Conservation (phyloP, 192 early-diverging fungal genomes). For the Allomyces arbusculus region DNA sequence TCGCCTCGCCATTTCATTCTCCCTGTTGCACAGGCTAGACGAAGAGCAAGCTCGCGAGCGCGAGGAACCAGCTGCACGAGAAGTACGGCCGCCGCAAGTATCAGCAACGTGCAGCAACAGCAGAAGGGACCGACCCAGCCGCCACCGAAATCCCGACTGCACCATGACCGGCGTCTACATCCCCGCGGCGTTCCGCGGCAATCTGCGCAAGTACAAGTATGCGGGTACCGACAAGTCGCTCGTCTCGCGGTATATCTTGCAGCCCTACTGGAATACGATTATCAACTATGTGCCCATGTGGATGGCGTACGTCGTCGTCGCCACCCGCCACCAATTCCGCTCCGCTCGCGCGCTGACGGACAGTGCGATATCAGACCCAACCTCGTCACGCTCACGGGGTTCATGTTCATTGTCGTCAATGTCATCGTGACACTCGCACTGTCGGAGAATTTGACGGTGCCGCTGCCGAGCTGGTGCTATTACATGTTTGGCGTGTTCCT, state of each 20-base stretch:
- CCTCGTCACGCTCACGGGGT: conserved; percentile 70
- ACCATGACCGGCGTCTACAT: conserved; percentile 21
- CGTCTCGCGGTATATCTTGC: conserved; percentile 48
- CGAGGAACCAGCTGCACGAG: too few species aligned
- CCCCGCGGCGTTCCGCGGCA: conserved; percentile 33
- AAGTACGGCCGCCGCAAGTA: too few species aligned
- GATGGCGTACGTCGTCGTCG: conserved; percentile 42
- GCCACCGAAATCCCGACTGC: too few species aligned
- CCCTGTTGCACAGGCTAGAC: too few species aligned
- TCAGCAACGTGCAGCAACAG: too few species aligned
- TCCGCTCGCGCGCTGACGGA: neutral
- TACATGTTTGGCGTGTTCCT: conserved; percentile 49
- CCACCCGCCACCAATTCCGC: too few species aligned
- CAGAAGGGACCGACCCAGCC: neutral
- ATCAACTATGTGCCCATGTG: conserved; percentile 66
- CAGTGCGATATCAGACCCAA: conserved; percentile 38
- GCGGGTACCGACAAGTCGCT: conserved; percentile 66
- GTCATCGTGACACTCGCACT: conserved; percentile 47
- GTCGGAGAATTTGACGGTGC: conserved; percentile 42
- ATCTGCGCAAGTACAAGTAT: conserved; percentile 71
- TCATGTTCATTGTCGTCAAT: conserved; percentile 54
- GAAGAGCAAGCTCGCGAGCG: too few species aligned
- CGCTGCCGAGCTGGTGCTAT: conserved; percentile 68
- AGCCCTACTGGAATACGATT: conserved; percentile 68
- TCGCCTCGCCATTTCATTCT: too few species aligned